phyloP scores from a whole-genome alignment of 108 stramenopile genomes.

The Cyclostephanos tholiformis region DNA sequence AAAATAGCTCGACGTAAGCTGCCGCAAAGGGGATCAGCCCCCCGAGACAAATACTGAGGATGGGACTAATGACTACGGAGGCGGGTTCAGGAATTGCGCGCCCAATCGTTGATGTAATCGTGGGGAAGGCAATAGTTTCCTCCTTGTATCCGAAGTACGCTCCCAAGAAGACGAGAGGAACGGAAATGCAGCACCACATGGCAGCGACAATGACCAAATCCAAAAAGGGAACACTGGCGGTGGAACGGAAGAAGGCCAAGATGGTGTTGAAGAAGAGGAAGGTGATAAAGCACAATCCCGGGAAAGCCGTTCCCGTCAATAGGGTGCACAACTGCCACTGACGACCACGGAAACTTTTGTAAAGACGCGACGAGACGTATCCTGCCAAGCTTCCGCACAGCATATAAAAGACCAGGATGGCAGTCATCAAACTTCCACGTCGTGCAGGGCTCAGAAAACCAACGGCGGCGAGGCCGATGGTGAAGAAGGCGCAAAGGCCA shows the following conservation, averaged over 20 bases:
- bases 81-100: slow-evolving; percentile 91
- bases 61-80: slow-evolving; percentile 76
- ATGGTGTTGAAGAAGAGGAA: slow-evolving; percentile 93
- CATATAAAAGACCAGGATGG: slow-evolving; percentile 90
- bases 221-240: slow-evolving; percentile 92
- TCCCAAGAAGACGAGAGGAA: slow-evolving; percentile 97
- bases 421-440: slow-evolving; percentile 93
- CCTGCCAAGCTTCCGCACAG: slow-evolving; percentile 88
- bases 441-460: slow-evolving; percentile 95
- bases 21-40: slow-evolving; percentile 97
- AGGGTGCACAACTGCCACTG: slow-evolving; percentile 96
- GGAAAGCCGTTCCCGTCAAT: slow-evolving; percentile 87
- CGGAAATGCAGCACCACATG: slow-evolving; percentile 98
- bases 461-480: slow-evolving; percentile 85
- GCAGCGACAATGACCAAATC: slow-evolving; percentile 92
- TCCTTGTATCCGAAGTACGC: slow-evolving; percentile 99
- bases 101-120: slow-evolving; percentile 89
- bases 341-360: slow-evolving; percentile 95
- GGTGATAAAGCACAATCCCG: slow-evolving; percentile 80
- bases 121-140: slow-evolving; percentile 82
- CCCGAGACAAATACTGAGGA: slow-evolving; percentile 78
- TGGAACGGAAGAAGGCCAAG: slow-evolving; percentile 85
- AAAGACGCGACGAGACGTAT: slow-evolving; percentile 86
- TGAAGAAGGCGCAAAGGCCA: slow-evolving; percentile 59
- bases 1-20: slow-evolving; percentile 98